Conservation (phyloP, 805 yeast species). For the Huiozyma sinensis region DNA sequence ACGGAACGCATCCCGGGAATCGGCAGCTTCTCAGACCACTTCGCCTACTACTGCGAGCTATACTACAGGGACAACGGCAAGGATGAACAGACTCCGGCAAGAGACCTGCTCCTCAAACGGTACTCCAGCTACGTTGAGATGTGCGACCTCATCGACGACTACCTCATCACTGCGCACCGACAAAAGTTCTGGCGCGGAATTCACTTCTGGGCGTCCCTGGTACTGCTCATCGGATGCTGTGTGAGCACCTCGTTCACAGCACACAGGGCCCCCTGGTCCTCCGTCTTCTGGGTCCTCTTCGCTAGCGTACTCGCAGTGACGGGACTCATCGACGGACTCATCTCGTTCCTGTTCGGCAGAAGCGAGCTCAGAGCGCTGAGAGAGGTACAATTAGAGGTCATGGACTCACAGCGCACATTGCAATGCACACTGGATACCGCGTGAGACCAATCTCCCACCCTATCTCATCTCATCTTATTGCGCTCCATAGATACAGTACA, state of each 20-base stretch:
- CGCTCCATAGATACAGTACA: too few species aligned
- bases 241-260: conserved; percentile 54
- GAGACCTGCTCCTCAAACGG: conserved; percentile 9
- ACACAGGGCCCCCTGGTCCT: conserved; percentile 42
- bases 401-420: conserved; percentile 18
- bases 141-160: conserved; percentile 35
- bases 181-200: conserved; percentile 55
- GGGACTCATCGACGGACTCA: conserved; percentile 66
- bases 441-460: too few species aligned
- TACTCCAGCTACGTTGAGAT: conserved; percentile 38
- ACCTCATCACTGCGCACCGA: conserved; percentile 42
- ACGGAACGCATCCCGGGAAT: conserved; percentile 55
- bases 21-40: conserved; percentile 87
- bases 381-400: conserved; percentile 69
- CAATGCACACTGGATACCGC: too few species aligned
- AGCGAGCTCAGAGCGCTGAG: conserved; percentile 66
- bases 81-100: neutral
- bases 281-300: conserved; percentile 52
- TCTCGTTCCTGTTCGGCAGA: conserved; percentile 70
- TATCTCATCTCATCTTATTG: too few species aligned
- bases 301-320: conserved; percentile 48
- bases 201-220: conserved; percentile 52
- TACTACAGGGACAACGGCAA: neutral
- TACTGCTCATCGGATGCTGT: conserved; percentile 40
- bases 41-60: conserved; percentile 55